A percentile compares a stretch with the other conserved stretches of the same genome.
These are phyloP conservation scores for Lepidium sativum DNA, from an alignment of 345 rosid genomes.

Conservation along the genomic window DNA sequence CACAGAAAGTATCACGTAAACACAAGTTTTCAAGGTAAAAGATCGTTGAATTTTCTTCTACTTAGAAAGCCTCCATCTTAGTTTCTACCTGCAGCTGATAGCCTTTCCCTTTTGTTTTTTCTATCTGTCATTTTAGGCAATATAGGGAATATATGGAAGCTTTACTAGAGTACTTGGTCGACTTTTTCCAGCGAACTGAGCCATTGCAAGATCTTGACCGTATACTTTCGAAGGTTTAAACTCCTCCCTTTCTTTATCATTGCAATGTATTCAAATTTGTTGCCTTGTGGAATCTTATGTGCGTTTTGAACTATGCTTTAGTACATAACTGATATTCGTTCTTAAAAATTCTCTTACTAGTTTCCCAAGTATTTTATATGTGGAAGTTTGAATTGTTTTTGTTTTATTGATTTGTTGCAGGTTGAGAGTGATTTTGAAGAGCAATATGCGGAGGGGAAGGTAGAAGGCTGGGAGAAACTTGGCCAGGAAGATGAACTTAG, in stretches of 20 bases:
- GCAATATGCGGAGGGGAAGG: conserved; percentile 47
- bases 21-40: conserved; percentile 60
- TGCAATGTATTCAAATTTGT: background rate
- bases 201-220: conserved; percentile 91
- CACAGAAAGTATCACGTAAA: conserved; percentile 49
- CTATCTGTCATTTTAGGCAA: conserved; percentile 42
- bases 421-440: conserved; percentile 71
- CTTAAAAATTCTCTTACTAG: no score
- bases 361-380: background rate
- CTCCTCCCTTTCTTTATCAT: background rate
- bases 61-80: background rate
- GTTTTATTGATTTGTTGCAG: conserved; percentile 29
- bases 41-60: background rate
- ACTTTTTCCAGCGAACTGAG: conserved; percentile 82
- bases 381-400: background rate
- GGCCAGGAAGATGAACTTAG: conserved; percentile 50
- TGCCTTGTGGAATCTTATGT: background rate
- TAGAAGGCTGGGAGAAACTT: conserved; percentile 58
- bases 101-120: background rate
- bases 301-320: background rate
- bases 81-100: conserved; percentile 16
- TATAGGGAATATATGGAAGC: conserved; percentile 72
- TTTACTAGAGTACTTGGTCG: conserved; percentile 60
- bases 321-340: no score
- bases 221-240: conserved; percentile 62